Conservation (phyloP, 1,284 basidiomycete species). For the Fomitiporia mediterranea region DNA sequence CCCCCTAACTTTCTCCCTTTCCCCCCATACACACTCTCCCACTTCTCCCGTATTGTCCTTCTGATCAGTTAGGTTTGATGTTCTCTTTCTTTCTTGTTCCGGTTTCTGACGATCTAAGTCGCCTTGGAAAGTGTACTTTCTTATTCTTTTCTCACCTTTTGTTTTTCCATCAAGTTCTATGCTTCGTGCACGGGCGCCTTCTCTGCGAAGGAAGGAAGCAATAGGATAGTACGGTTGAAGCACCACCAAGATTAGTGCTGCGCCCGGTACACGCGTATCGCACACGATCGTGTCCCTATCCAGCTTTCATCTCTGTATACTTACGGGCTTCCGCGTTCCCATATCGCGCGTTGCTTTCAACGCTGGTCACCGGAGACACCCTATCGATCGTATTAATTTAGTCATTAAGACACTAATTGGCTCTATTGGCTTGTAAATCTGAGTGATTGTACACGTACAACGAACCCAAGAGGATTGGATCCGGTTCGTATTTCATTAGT, state of each 20-base stretch:
- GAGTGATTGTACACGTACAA: conserved; percentile 1
- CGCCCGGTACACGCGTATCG: conserved; percentile 3
- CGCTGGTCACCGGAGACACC: background rate
- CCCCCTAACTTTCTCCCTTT: background rate
- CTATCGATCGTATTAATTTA: background rate
- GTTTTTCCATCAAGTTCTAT: background rate
- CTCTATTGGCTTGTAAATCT: background rate
- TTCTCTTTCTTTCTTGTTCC: background rate
- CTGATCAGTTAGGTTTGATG: background rate
- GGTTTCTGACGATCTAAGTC: background rate
- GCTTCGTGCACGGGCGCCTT: background rate
- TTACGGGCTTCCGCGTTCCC: background rate
- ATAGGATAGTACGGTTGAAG: too few species aligned
- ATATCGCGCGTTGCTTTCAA: background rate
- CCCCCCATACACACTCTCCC: too few species aligned
- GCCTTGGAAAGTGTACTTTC: background rate
- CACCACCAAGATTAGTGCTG: too few species aligned
- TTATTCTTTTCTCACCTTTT: background rate
- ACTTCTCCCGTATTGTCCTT: background rate
- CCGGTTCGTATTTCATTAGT: background rate
- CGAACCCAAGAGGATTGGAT: background rate
- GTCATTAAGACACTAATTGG: background rate
- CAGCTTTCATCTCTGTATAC: background rate
- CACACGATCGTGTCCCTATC: background rate
- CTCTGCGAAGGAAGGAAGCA: background rate